Evolutionary conservation across 257 asterid genomes (phyloP).

Genomic region (Solanum neorickii): DNA sequence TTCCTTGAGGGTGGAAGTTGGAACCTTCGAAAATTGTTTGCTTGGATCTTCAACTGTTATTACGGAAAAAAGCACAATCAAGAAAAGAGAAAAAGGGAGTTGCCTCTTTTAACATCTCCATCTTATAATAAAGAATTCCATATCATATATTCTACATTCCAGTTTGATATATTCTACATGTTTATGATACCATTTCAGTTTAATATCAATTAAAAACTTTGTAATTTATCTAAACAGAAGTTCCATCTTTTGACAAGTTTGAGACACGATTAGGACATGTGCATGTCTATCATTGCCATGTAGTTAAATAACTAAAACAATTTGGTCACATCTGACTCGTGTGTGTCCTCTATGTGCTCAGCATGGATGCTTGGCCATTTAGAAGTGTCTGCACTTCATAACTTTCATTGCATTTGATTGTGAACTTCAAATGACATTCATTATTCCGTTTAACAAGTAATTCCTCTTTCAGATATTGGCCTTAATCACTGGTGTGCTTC

Average conservation of each 20-base stretch:
- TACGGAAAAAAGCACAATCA: not conserved
- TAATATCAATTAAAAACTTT: not conserved
- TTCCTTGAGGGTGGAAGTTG: not conserved
- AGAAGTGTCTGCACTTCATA: not conserved
- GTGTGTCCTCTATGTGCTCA: not conserved
- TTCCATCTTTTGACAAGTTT: not conserved
- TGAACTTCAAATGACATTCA: not conserved
- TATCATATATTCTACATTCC: not conserved
- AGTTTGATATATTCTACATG: not conserved
- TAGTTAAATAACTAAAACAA: not conserved
- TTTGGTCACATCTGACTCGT: not conserved
- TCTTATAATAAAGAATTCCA: not conserved
- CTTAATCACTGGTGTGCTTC: constrained; percentile 63
- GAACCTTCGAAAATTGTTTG: not conserved
- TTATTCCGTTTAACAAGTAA: not conserved
- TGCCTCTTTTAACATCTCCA: not conserved
- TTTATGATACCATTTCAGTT: not conserved
- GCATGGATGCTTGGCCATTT: not conserved
- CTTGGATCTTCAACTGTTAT: not conserved
- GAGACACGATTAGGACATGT: not conserved
- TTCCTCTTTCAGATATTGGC: constrained; percentile 50
- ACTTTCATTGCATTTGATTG: not conserved
- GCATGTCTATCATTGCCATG: not conserved
- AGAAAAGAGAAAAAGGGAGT: not conserved
- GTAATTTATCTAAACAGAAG: not conserved